Conservation (phyloP, 176 grass and related monocot species). For the Panicum miliaceum region DNA sequence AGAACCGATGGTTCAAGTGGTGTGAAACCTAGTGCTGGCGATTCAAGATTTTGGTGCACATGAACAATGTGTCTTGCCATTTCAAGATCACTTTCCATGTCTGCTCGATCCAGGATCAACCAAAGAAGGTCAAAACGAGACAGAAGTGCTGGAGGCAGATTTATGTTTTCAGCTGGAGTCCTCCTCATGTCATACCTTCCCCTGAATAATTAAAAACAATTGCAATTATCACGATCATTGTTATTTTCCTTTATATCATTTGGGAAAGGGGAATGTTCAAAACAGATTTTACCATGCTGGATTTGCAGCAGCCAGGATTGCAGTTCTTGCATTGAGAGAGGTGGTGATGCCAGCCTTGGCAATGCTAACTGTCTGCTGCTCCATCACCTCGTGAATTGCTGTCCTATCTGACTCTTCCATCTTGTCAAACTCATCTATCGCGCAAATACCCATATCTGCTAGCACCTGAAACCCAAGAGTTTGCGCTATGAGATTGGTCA, state of each 20-base stretch:
- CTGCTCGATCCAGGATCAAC: slow-evolving; percentile 96
- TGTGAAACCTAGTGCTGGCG: slow-evolving; percentile 85
- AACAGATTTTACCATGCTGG: slow-evolving; percentile 80
- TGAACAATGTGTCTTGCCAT: slow-evolving; percentile 96
- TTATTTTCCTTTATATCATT: slow-evolving; percentile 16
- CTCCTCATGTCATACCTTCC: slow-evolving; percentile 98
- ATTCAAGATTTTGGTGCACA: slow-evolving; percentile 98
- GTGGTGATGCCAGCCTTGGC: slow-evolving; percentile 99
- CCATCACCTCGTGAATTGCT: slow-evolving; percentile 99
- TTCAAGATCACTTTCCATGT: slow-evolving; percentile 99
- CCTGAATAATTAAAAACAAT: slow-evolving; percentile 51
- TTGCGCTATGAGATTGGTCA: slow-evolving; percentile 7
- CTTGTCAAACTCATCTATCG: slow-evolving; percentile 99
- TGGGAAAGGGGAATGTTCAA: slow-evolving; percentile 25
- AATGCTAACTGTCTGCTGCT: slow-evolving; percentile 98
- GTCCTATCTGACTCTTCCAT: slow-evolving; percentile 99
- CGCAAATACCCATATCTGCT: slow-evolving; percentile 98
- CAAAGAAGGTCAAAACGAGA: slow-evolving; percentile 97
- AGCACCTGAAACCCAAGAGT: slow-evolving; percentile 72
- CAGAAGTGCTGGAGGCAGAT: slow-evolving; percentile 96
- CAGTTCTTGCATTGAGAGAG: slow-evolving; percentile 98
- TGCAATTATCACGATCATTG: slow-evolving; percentile 18
- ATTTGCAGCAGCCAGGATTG: slow-evolving; percentile 92
- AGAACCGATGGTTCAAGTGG: slow-evolving; percentile 96
- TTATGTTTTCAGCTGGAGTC: slow-evolving; percentile 99